Conservation (phyloP, 2,329 filamentous ascomycete genomes). For the Microcera coccophila region DNA sequence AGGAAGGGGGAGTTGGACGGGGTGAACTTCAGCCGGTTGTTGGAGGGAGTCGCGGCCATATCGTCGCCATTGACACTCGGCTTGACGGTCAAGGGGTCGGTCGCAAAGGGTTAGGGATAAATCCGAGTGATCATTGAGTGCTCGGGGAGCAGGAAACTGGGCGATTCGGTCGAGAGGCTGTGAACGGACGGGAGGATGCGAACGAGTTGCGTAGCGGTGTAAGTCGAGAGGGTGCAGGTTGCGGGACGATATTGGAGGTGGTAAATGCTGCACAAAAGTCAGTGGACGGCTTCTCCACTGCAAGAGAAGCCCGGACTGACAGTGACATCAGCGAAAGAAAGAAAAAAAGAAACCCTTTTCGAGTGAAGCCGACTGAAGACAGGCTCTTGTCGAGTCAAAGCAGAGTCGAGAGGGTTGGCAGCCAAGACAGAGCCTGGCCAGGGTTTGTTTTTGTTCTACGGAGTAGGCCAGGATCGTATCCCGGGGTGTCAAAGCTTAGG, state of each 20-base stretch:
- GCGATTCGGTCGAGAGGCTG: constrained; percentile 1
- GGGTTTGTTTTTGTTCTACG: constrained; percentile 3
- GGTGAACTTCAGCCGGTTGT: constrained; percentile 63
- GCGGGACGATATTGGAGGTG: neutral
- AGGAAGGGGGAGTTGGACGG: constrained; percentile 73
- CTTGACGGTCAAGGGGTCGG: constrained; percentile 8
- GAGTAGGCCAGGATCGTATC: constrained; percentile 11
- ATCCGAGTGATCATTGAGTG: constrained; percentile 11
- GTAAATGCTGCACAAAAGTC: constrained; percentile 1
- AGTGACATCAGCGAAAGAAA: constrained; percentile 3
- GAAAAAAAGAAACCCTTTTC: neutral
- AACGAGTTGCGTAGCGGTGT: constrained; percentile 2
- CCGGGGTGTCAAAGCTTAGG: constrained; percentile 16
- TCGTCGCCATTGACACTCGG: constrained; percentile 48
- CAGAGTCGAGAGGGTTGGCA: neutral
- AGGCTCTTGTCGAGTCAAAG: no score
- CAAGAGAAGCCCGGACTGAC: neutral
- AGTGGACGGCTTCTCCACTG: neutral
- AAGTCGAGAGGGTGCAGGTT: constrained; percentile 3
- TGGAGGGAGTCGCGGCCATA: constrained; percentile 57
- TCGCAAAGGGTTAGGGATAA: constrained; percentile 9
- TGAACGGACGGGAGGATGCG: neutral
- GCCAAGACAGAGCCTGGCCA: neutral
- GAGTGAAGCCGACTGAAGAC: constrained; percentile 9
- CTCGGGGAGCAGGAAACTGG: constrained; percentile 1